phyloP scores from a whole-genome alignment of 2,329 filamentous ascomycete species.

The Pseudogymnoascus sp. region DNA sequence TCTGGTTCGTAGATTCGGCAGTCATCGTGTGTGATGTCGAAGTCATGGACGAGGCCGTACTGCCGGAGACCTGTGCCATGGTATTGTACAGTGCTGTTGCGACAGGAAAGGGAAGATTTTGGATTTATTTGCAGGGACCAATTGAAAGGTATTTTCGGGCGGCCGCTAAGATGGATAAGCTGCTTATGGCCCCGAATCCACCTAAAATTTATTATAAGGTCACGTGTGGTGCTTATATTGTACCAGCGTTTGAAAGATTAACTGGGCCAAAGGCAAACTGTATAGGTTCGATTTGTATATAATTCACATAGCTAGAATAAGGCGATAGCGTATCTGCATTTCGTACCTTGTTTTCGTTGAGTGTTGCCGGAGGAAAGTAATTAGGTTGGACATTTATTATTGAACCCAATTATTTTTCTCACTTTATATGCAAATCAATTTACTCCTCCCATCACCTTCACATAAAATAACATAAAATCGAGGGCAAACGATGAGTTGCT shows the following conservation, averaged over 20 bases:
- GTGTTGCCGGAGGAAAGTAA: neutral
- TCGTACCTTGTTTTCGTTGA: too few species aligned
- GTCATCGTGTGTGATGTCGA: conserved; percentile 58
- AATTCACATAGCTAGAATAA: neutral
- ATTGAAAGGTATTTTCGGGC: conserved; percentile 9
- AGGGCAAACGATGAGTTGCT: neutral
- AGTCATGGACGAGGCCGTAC: conserved; percentile 52
- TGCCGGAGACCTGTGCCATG: conserved; percentile 21
- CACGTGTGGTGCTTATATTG: neutral
- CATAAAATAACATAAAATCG: neutral
- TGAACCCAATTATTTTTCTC: neutral
- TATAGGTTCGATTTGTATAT: neutral
- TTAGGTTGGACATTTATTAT: neutral
- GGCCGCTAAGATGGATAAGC: conserved; percentile 6
- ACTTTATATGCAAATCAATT: neutral
- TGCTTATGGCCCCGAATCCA: neutral
- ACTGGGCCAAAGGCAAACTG: neutral
- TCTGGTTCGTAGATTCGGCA: conserved; percentile 33
- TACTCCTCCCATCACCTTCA: too few species aligned
- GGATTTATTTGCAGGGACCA: conserved; percentile 10
- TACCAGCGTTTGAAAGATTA: neutral
- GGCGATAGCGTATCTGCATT: too few species aligned
- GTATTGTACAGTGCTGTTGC: conserved; percentile 1
- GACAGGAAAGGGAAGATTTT: conserved; percentile 5
- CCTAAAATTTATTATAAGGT: neutral